Evolutionary conservation across 495 filamentous ascomycete genomes (phyloP), one percentile per base, ranked within the genome.

Genomic region (Hypoxylon rickii): DNA sequence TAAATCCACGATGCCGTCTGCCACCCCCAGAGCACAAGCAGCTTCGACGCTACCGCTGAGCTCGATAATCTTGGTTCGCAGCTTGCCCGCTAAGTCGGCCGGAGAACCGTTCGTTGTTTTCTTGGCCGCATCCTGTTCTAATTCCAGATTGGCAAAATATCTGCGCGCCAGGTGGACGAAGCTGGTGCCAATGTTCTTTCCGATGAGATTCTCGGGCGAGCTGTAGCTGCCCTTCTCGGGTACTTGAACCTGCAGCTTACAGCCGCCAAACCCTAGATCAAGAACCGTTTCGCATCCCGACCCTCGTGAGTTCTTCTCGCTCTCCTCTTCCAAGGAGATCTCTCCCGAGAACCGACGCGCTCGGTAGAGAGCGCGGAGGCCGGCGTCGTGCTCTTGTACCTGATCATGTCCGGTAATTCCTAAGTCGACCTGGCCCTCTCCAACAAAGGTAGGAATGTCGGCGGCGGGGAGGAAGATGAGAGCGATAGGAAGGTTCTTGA

Each of bases 391-490:
- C 74, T 97, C 95, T 17, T 86, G 86, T 15, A 97, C 89, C 63
- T 96, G 90, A 70, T 98, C 95, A 44, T 83, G 80, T 29, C 94
- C 94, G 0, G 94, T 98, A 58, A 98, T 98, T 45, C 94, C 94
- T 4, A 98, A 73, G 67, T 95, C 92, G 11, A 97, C 94, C 43
- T 87, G 84, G 21, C 94, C 94, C 70, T 97, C 92, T 20, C 92
- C 94, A 36, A 98, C 91, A 61, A 97, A 97, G 45, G 89, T 93
- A 19, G 94, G 95, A 67, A 98, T 98, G 70, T 97, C 94, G 47
- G 89, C 92, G 26, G 91, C 94, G 18, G 94, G 94, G 31, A 98
- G 90, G 80, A 98, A 98, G 72, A 98, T 84, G 55, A 98, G 89
- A 10, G 93, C 95, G 54, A 98, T 90, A 22, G 89, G 90, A 24